Evolutionary conservation across 805 yeast species (phyloP).

Genomic region (Lipomyces kockii): DNA sequence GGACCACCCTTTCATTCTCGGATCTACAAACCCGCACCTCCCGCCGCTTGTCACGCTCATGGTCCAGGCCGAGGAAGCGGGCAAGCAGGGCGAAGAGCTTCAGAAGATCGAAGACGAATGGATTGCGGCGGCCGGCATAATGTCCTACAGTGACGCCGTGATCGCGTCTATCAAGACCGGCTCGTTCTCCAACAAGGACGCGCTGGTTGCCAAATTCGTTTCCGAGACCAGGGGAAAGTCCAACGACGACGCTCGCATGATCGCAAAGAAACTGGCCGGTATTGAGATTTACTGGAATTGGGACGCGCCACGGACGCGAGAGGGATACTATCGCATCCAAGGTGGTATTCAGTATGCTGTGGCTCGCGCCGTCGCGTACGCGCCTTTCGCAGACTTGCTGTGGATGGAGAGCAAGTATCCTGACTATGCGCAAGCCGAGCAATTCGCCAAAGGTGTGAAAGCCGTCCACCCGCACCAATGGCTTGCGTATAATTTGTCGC

Average conservation of each 20-base stretch:
- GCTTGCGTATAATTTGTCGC: constrained; percentile 96
- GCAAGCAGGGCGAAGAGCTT: constrained; percentile 72
- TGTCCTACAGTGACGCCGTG: constrained; percentile 90
- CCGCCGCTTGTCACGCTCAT: constrained; percentile 75
- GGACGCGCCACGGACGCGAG: constrained; percentile 94
- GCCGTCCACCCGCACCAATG: constrained; percentile 83
- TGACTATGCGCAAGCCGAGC: constrained; percentile 89
- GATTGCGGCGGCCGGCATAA: constrained; percentile 80
- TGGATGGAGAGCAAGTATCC: constrained; percentile 99
- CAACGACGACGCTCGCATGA: constrained; percentile 73
- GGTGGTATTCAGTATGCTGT: constrained; percentile 98
- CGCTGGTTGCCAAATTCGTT: constrained; percentile 64
- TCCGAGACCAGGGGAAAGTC: constrained; percentile 65
- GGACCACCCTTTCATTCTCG: constrained; percentile 90
- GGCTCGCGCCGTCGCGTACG: constrained; percentile 92
- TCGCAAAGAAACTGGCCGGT: constrained; percentile 78
- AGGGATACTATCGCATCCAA: constrained; percentile 92
- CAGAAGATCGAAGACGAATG: constrained; percentile 79
- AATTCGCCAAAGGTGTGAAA: constrained; percentile 90
- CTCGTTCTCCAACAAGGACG: constrained; percentile 61
- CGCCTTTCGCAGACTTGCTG: constrained; percentile 92
- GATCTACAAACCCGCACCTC: constrained; percentile 83
- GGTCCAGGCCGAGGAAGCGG: constrained; percentile 78
- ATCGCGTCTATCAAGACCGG: constrained; percentile 75
- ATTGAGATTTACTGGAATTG: constrained; percentile 87